Conservation (phyloP, 1,284 basidiomycete species). For the Phlebopus sp. region DNA sequence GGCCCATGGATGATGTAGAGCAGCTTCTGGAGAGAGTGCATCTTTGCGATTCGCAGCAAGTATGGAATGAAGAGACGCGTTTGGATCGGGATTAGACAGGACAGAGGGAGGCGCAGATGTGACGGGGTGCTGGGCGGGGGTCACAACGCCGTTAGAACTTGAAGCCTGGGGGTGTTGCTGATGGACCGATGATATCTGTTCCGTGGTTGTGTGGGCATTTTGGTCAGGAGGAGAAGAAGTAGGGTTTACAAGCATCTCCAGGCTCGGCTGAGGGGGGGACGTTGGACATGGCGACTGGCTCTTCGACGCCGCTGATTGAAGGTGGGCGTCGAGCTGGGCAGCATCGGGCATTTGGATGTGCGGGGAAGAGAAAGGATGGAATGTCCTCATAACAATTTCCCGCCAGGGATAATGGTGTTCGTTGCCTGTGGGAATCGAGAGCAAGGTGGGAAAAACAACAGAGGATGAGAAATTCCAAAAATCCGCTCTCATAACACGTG, state of each 20-base stretch:
- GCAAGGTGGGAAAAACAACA: slow-evolving; percentile 37
- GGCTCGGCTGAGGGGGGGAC: slow-evolving; percentile 37
- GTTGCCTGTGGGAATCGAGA: slow-evolving; percentile 39
- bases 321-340: slow-evolving; percentile 35
- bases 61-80: slow-evolving; percentile 63
- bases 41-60: slow-evolving; percentile 48
- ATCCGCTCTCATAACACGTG: slow-evolving; percentile 23
- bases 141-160: slow-evolving; percentile 25
- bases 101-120: slow-evolving; percentile 35
- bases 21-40: slow-evolving; percentile 37
- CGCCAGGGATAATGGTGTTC: slow-evolving; percentile 38
- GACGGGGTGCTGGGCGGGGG: slow-evolving; percentile 35
- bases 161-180: slow-evolving; percentile 22
- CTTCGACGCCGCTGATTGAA: slow-evolving; percentile 34
- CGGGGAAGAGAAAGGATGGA: slow-evolving; percentile 41
- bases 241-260: slow-evolving; percentile 43
- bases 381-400: slow-evolving; percentile 41
- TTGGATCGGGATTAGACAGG: slow-evolving; percentile 46
- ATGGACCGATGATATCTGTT: slow-evolving; percentile 22
- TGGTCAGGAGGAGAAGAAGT: slow-evolving; percentile 26
- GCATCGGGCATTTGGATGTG: slow-evolving; percentile 45
- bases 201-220: slow-evolving; percentile 25
- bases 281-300: slow-evolving; percentile 38
- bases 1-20: slow-evolving; percentile 41
- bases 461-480: slow-evolving; percentile 28